These are phyloP conservation scores for Phytopythium litorale DNA, from an alignment of 352 stramenopile genomes.

Conservation along the genomic window DNA sequence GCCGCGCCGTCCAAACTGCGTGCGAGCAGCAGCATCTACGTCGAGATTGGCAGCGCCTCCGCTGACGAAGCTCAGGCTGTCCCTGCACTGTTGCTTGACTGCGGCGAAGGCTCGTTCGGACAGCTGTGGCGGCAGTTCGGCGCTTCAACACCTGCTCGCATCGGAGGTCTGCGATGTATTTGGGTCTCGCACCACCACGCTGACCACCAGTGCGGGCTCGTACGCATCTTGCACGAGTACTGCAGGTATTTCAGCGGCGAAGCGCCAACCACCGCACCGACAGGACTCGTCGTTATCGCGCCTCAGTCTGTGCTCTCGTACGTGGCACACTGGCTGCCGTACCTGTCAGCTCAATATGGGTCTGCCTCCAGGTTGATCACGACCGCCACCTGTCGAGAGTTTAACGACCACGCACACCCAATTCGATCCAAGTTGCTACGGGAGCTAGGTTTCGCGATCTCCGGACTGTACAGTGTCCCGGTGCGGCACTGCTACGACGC, in stretches of 20 bases:
- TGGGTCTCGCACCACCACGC: conserved; percentile 98
- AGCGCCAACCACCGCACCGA: not conserved
- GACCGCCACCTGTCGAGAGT: conserved; percentile 42
- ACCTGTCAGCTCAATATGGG: conserved; percentile 9
- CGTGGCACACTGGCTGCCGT: conserved; percentile 41
- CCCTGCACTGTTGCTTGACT: conserved; percentile 88
- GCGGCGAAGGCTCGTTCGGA: conserved; percentile 92
- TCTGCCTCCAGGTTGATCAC: conserved; percentile 17
- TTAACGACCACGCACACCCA: conserved; percentile 38
- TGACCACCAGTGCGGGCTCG: conserved; percentile 95
- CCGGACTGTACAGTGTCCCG: conserved; percentile 45
- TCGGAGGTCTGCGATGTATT: conserved; percentile 79
- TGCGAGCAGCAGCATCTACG: conserved; percentile 93
- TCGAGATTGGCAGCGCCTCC: conserved; percentile 40
- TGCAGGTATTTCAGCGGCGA: conserved; percentile 20
- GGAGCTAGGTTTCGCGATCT: conserved; percentile 27
- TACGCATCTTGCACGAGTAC: conserved; percentile 85
- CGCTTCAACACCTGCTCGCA: conserved; percentile 25
- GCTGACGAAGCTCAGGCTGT: conserved; percentile 5
- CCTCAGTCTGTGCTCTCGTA: conserved; percentile 57
- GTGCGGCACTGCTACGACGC: conserved; percentile 83
- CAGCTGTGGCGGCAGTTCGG: conserved; percentile 84
- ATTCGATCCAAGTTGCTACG: conserved; percentile 21
- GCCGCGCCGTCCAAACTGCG: conserved; percentile 96
- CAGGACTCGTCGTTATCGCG: conserved; percentile 36